Evolutionary conservation across 257 asterid species (phyloP).

Genomic region (Solanum verrucosum): DNA sequence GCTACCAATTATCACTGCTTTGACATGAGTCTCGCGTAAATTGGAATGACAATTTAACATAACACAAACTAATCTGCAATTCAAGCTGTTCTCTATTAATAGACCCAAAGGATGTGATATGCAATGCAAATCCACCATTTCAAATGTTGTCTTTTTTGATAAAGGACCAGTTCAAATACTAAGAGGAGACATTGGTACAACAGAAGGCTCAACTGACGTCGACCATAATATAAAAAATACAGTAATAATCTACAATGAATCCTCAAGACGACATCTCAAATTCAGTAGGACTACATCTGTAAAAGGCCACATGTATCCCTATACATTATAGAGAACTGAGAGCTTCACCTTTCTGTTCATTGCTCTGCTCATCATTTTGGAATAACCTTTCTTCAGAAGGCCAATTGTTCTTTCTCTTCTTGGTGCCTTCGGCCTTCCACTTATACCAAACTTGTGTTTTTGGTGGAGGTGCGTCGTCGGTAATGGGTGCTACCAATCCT

Average conservation of each 20-base stretch:
- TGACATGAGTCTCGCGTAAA: not conserved
- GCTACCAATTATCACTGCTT: not conserved
- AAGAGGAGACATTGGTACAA: not conserved
- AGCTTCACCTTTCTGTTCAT: constrained; percentile 41
- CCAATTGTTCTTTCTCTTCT: constrained; percentile 43
- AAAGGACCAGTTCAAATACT: not conserved
- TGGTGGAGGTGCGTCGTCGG: constrained; percentile 63
- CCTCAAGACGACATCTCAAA: not conserved
- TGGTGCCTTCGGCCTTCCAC: constrained; percentile 63
- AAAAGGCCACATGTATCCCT: not conserved
- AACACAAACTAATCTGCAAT: too few species aligned
- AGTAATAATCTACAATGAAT: not conserved
- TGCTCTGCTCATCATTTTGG: constrained; percentile 34
- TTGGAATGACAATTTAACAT: too few species aligned
- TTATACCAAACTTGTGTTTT: constrained; percentile 54
- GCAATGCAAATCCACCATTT: not conserved
- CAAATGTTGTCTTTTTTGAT: not conserved
- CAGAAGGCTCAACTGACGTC: not conserved
- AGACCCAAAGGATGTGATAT: not conserved
- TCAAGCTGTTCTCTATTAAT: not conserved
- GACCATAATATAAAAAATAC: not conserved
- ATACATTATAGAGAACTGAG: constrained; percentile 20
- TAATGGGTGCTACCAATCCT: constrained; percentile 81
- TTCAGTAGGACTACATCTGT: not conserved
- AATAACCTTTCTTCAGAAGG: constrained; percentile 61